phyloP scores from a whole-genome alignment of 2,329 filamentous ascomycete genomes.

The Lomentospora prolificans region DNA sequence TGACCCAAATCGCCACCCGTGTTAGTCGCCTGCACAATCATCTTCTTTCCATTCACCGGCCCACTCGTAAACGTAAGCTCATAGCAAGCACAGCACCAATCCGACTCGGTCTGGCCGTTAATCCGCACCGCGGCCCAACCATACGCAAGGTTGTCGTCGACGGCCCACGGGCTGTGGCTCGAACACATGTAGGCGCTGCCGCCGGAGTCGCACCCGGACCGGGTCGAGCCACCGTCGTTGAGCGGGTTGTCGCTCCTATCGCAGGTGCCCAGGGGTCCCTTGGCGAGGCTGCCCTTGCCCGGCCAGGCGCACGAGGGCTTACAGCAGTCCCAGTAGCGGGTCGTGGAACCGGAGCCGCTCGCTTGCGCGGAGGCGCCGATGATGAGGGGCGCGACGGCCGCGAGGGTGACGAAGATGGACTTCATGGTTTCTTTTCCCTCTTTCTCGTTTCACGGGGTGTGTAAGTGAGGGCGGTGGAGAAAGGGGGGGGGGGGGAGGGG shows the following conservation, averaged over 20 bases:
- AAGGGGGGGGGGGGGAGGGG: neutral
- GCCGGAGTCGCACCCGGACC: conserved; percentile 34
- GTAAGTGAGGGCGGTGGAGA: neutral
- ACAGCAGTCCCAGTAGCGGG: conserved; percentile 56
- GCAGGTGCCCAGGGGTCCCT: conserved; percentile 41
- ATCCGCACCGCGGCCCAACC: conserved; percentile 55
- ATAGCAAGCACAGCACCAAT: conserved; percentile 61
- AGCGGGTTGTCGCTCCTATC: conserved; percentile 44
- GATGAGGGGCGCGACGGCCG: conserved; percentile 9
- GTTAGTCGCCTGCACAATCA: conserved; percentile 56
- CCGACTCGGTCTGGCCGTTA: conserved; percentile 41
- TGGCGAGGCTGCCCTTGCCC: conserved; percentile 40
- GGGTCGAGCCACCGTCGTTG: conserved; percentile 32
- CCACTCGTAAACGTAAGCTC: conserved; percentile 44
- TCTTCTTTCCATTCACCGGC: conserved; percentile 46
- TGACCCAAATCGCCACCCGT: conserved; percentile 45
- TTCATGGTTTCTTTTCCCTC: no score
- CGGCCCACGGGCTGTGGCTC: conserved; percentile 51
- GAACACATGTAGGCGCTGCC: conserved; percentile 50
- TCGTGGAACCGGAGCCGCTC: conserved; percentile 5
- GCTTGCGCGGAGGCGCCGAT: neutral
- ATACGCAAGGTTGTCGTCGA: conserved; percentile 48
- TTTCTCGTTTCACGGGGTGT: neutral
- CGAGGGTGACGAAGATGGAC: conserved; percentile 9
- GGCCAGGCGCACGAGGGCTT: conserved; percentile 58